Conservation (phyloP, 352 stramenopile species). For the Phytophthora meadii region DNA sequence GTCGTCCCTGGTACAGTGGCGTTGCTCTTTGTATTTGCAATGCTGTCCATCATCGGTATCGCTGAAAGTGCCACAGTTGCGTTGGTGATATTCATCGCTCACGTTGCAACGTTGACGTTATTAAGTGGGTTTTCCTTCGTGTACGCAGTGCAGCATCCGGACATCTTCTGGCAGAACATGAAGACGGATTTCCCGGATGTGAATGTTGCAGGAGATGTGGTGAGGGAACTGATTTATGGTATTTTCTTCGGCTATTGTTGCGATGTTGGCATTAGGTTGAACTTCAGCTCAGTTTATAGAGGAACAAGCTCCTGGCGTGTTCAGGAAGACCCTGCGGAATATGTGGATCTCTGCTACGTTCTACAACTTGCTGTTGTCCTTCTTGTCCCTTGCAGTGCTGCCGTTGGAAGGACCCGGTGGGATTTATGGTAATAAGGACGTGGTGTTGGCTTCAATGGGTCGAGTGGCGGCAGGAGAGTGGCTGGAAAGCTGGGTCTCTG, state of each 20-base stretch:
- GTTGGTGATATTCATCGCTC: slow-evolving; percentile 83
- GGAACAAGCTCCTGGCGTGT: slow-evolving; percentile 87
- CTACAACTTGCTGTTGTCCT: slow-evolving; percentile 89
- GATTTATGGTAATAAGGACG: slow-evolving; percentile 74
- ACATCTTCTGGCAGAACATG: slow-evolving; percentile 73
- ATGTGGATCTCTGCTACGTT: slow-evolving; percentile 89
- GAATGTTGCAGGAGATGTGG: slow-evolving; percentile 39
- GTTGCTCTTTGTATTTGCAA: slow-evolving; percentile 85
- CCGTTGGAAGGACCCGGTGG: slow-evolving; percentile 63
- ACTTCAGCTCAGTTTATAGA: slow-evolving; percentile 92
- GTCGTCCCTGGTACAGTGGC: slow-evolving; percentile 51
- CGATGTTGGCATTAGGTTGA: too few species aligned
- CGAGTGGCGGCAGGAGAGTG: slow-evolving; percentile 52
- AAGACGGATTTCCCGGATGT: slow-evolving; percentile 65
- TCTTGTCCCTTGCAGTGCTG: slow-evolving; percentile 85
- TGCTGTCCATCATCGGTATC: slow-evolving; percentile 88
- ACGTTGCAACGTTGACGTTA: slow-evolving; percentile 82
- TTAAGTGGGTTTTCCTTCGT: slow-evolving; percentile 67
- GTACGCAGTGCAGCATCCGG: slow-evolving; percentile 66
- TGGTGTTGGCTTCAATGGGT: slow-evolving; percentile 84
- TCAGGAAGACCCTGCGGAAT: slow-evolving; percentile 77
- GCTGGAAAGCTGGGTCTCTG: slow-evolving; percentile 75
- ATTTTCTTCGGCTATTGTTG: slow-evolving; percentile 88
- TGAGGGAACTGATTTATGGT: too few species aligned
- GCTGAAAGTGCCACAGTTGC: slow-evolving; percentile 87